These are phyloP conservation scores for Selaginella moellendorffii DNA, from an alignment of 75 land plant species.

Conservation along the genomic window DNA sequence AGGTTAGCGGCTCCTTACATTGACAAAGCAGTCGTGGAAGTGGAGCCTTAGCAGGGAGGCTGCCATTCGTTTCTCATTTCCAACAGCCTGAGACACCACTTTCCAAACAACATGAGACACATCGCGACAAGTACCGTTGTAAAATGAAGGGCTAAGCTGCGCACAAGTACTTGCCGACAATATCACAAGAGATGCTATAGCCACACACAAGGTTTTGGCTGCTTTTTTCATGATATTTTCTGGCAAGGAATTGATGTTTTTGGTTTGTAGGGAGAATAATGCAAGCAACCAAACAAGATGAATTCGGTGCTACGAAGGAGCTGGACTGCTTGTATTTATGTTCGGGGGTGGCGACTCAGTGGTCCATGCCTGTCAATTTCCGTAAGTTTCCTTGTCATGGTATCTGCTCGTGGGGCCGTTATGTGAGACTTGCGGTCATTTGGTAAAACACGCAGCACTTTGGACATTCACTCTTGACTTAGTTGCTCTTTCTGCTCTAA, in stretches of 20 bases:
- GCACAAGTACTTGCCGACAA: background rate
- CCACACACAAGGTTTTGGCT: too few species aligned
- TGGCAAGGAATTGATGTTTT: background rate
- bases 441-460: background rate
- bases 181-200: background rate
- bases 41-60: slow-evolving; percentile 11
- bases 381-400: background rate
- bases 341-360: background rate
- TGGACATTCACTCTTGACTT: background rate
- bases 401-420: too few species aligned
- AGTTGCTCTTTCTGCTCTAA: background rate
- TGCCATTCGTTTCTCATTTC: slow-evolving; percentile 6
- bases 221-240: too few species aligned
- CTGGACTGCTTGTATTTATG: too few species aligned
- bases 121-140: background rate
- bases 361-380: too few species aligned
- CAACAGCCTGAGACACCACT: slow-evolving; percentile 5
- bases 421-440: background rate
- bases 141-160: slow-evolving; percentile 1
- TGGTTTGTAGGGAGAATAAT: background rate
- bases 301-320: too few species aligned
- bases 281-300: too few species aligned
- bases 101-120: background rate
- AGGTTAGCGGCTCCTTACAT: background rate
- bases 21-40: slow-evolving; percentile 13